Conservation (phyloP, 2,329 filamentous ascomycete species). For the Epichloe brachyelytri region DNA sequence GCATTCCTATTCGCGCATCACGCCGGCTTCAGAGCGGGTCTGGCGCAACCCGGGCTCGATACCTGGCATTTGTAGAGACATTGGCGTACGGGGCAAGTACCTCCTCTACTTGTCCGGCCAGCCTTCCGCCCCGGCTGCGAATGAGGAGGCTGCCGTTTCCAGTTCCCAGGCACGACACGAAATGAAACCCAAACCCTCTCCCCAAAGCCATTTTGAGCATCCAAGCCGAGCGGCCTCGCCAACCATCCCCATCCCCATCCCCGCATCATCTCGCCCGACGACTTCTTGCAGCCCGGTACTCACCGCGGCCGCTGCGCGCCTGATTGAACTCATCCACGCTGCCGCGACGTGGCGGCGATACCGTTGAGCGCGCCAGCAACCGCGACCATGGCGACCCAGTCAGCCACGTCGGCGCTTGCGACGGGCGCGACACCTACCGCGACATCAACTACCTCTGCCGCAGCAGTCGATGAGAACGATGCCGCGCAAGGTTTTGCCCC, state of each 20-base stretch:
- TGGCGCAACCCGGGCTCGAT: neutral
- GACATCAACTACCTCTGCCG: slow-evolving; percentile 16
- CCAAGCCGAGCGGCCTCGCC: slow-evolving; percentile 7
- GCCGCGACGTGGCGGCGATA: slow-evolving; percentile 26
- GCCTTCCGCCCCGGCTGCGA: slow-evolving; percentile 5
- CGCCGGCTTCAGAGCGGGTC: neutral
- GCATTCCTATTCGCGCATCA: neutral
- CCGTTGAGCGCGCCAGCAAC: slow-evolving; percentile 19
- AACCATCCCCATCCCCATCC: neutral
- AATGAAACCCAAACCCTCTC: slow-evolving; percentile 10
- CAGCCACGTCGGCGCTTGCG: slow-evolving; percentile 23
- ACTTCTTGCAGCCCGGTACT: slow-evolving; percentile 7
- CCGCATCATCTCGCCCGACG: slow-evolving; percentile 7
- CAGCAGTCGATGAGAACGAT: slow-evolving; percentile 17
- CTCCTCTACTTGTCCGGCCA: slow-evolving; percentile 5
- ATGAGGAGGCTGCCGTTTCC: slow-evolving; percentile 11
- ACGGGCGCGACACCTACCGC: slow-evolving; percentile 20
- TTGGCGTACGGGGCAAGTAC: slow-evolving; percentile 5
- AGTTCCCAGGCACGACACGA: slow-evolving; percentile 14
- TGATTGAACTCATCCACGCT: slow-evolving; percentile 5
- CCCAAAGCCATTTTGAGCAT: slow-evolving; percentile 6
- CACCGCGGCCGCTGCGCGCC: slow-evolving; percentile 5
- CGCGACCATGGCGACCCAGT: slow-evolving; percentile 31
- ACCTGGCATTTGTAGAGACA: neutral
- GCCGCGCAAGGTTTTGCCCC: slow-evolving; percentile 8